A percentile compares a stretch with the other conserved stretches of the same genome.
Conservation (phyloP, 164 flowering plant genomes). For the Tetrastigma voinierianum region DNA sequence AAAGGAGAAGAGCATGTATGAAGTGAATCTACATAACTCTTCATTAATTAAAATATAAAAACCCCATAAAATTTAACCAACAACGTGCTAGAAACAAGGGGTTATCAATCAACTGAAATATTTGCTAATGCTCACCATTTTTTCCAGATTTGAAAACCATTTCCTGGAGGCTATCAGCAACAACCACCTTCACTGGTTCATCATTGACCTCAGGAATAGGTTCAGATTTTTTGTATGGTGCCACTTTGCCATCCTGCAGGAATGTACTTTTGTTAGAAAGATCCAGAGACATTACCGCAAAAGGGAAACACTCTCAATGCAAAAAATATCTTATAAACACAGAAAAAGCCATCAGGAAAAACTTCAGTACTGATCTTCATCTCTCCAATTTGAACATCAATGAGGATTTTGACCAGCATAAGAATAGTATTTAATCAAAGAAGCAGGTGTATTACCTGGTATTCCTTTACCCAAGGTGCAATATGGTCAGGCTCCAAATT, state of each 20-base stretch:
- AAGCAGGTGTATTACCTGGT: conserved; percentile 42
- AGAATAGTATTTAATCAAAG: too few relatives aligned
- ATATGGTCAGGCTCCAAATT: conserved; percentile 67
- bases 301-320: too few relatives aligned
- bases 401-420: too few relatives aligned
- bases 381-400: too few relatives aligned
- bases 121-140: conserved; percentile 52
- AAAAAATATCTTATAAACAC: not conserved
- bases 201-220: conserved; percentile 82
- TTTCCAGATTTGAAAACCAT: conserved; percentile 82
- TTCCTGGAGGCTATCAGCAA: conserved; percentile 74
- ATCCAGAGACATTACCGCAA: not conserved
- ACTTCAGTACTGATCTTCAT: too few relatives aligned
- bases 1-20: too few relatives aligned
- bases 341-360: too few relatives aligned
- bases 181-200: conserved; percentile 97
- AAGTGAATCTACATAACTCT: too few relatives aligned
- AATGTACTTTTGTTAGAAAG: conserved; percentile 5
- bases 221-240: conserved; percentile 65
- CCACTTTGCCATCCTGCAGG: conserved; percentile 67
- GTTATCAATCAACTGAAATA: too few relatives aligned
- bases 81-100: too few relatives aligned
- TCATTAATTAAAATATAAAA: too few relatives aligned
- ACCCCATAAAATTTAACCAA: too few relatives aligned
- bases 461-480: conserved; percentile 80